Percentiles rank a stretch among this genome's conserved stretches.
phyloP scores from a whole-genome alignment of 495 filamentous ascomycete species.

The Acidomyces sp. region DNA sequence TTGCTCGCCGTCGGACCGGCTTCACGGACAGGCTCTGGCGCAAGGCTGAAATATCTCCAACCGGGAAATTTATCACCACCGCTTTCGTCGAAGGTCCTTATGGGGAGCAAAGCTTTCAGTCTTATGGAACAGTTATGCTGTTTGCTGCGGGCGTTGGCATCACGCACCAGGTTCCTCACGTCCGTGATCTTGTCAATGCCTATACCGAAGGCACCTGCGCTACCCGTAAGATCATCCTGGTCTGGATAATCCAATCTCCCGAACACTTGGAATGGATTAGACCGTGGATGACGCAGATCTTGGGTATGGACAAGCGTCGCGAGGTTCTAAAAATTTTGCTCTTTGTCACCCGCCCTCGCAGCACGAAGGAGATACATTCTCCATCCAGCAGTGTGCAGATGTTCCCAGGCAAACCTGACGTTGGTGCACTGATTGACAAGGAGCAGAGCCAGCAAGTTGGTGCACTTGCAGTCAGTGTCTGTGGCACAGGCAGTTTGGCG shows the following conservation, averaged over 20 bases:
- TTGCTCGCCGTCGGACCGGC: slow-evolving; percentile 74
- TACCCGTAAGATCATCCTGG: slow-evolving; percentile 63
- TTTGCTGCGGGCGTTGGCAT: slow-evolving; percentile 90
- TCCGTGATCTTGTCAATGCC: slow-evolving; percentile 64
- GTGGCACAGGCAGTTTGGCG: slow-evolving; percentile 68
- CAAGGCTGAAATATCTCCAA: slow-evolving; percentile 35
- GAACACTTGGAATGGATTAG: slow-evolving; percentile 87
- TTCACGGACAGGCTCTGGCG: slow-evolving; percentile 76
- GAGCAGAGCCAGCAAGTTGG: slow-evolving; percentile 67
- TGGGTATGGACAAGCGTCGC: slow-evolving; percentile 61
- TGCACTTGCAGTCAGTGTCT: slow-evolving; percentile 82
- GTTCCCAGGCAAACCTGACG: slow-evolving; percentile 69
- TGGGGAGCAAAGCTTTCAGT: slow-evolving; percentile 67
- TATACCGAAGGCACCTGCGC: slow-evolving; percentile 63
- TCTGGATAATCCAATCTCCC: slow-evolving; percentile 82
- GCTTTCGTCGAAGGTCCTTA: slow-evolving; percentile 80
- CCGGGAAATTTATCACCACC: slow-evolving; percentile 37
- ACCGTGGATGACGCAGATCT: slow-evolving; percentile 81
- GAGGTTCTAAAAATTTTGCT: slow-evolving; percentile 72
- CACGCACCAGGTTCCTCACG: slow-evolving; percentile 83
- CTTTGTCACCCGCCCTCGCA: slow-evolving; percentile 73
- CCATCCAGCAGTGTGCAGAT: slow-evolving; percentile 67
- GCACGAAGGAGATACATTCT: slow-evolving; percentile 55
- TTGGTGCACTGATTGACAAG: slow-evolving; percentile 59
- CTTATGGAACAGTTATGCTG: slow-evolving; percentile 79